phyloP scores from a whole-genome alignment of 495 filamentous ascomycete genomes.

The Penicillium subrubescens region DNA sequence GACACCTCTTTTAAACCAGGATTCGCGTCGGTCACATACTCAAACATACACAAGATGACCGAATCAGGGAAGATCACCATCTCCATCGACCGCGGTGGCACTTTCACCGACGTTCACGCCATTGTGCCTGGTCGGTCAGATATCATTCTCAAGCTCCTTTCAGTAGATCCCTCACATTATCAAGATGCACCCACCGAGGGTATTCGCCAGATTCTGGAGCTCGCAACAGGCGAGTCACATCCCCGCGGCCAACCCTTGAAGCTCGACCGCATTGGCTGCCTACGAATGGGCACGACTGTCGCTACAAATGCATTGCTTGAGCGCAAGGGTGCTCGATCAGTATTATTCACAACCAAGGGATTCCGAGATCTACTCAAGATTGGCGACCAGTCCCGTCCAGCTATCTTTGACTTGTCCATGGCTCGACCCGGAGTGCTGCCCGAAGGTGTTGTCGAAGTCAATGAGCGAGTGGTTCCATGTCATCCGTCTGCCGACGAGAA shows the following conservation, averaged over 20 bases:
- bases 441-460: slow-evolving; percentile 72
- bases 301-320: slow-evolving; percentile 92
- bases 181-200: slow-evolving; percentile 87
- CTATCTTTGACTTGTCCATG: slow-evolving; percentile 83
- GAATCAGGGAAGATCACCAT: slow-evolving; percentile 43
- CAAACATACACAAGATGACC: slow-evolving; percentile 23
- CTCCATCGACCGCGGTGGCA: slow-evolving; percentile 61
- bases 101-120: slow-evolving; percentile 66
- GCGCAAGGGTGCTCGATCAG: slow-evolving; percentile 90
- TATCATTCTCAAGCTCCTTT: slow-evolving; percentile 84
- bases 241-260: slow-evolving; percentile 81
- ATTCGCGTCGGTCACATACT: not conserved
- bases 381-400: slow-evolving; percentile 80
- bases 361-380: slow-evolving; percentile 92
- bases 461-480: slow-evolving; percentile 66
- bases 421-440: slow-evolving; percentile 79
- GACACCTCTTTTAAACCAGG: not conserved
- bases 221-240: slow-evolving; percentile 73
- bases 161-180: slow-evolving; percentile 89
- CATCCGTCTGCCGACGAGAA: slow-evolving; percentile 65
- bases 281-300: slow-evolving; percentile 89
- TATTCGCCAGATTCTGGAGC: slow-evolving; percentile 85
- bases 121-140: slow-evolving; percentile 60
- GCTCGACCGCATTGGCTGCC: slow-evolving; percentile 77
- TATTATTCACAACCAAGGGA: slow-evolving; percentile 86